Conservation (phyloP, 2,329 filamentous ascomycete species). For the Arthrobotrys conoides region DNA sequence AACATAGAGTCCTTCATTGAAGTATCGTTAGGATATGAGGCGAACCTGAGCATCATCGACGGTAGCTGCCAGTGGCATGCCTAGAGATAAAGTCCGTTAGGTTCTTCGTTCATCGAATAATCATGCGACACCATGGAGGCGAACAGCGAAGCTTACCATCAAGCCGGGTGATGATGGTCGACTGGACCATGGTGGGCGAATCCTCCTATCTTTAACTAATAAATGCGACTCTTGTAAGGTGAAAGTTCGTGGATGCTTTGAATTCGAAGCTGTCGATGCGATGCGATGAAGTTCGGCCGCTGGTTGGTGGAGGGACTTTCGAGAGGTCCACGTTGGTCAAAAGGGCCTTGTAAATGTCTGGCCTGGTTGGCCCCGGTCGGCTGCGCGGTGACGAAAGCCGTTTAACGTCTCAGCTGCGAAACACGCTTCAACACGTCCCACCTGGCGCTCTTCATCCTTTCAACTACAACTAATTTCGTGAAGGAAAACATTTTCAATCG, state of each 20-base stretch:
- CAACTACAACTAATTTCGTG: constrained; percentile 7
- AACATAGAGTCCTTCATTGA: constrained; percentile 5
- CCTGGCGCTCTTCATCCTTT: neutral
- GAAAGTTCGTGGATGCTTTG: neutral
- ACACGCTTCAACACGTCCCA: constrained; percentile 44
- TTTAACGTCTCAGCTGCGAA: neutral
- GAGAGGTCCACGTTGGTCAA: constrained; percentile 60
- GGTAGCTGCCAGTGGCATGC: constrained; percentile 93
- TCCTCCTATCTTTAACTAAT: neutral
- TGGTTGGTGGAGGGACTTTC: constrained; percentile 21
- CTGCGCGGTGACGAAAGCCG: constrained; percentile 58
- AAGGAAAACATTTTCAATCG: constrained; percentile 7
- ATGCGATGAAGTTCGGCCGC: constrained; percentile 30
- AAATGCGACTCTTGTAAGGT: constrained; percentile 10
- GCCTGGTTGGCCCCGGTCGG: constrained; percentile 17
- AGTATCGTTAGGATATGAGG: constrained; percentile 21
- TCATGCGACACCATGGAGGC: constrained; percentile 54
- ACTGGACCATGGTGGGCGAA: constrained; percentile 78
- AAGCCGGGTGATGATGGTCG: constrained; percentile 92
- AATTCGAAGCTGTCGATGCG: constrained; percentile 29
- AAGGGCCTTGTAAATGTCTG: constrained; percentile 10
- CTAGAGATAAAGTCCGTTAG: constrained; percentile 69
- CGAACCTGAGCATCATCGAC: constrained; percentile 87
- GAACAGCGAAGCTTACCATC: constrained; percentile 75
- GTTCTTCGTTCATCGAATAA: constrained; percentile 59